Evolutionary conservation across 768 basidiomycete species (phyloP).

Genomic region (Phanerodontia chrysosporium): DNA sequence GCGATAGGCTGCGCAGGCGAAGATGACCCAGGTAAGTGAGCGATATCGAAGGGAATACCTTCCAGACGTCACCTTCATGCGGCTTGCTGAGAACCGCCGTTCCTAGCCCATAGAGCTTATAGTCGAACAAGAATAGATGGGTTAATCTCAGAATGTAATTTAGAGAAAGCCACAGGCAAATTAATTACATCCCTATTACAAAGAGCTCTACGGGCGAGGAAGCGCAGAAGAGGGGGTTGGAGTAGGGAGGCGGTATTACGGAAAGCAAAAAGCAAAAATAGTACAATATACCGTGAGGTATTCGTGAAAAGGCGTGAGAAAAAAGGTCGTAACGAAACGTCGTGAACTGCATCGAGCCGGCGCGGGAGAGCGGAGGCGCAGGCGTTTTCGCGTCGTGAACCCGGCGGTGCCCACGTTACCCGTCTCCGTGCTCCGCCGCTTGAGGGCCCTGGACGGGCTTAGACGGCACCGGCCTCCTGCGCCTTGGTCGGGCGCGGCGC

Average conservation of each 20-base stretch:
- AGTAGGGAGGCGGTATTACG: background rate
- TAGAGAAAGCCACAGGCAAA: background rate
- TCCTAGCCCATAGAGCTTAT: too few relatives aligned
- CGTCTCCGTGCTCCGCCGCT: background rate
- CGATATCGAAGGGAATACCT: too few relatives aligned
- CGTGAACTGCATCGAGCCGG: background rate
- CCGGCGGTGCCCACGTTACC: background rate
- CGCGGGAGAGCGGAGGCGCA: background rate
- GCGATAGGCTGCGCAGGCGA: too few relatives aligned
- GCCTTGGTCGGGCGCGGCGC: slow-evolving; percentile 11
- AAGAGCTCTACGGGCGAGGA: background rate
- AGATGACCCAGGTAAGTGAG: too few relatives aligned
- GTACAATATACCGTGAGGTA: background rate
- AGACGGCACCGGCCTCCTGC: slow-evolving; percentile 13
- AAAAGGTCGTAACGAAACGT: background rate
- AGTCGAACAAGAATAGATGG: too few relatives aligned
- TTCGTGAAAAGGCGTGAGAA: background rate
- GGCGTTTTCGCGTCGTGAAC: background rate
- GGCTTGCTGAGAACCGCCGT: too few relatives aligned
- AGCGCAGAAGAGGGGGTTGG: background rate
- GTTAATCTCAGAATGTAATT: slow-evolving; percentile 1
- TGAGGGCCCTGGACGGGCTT: too few relatives aligned
- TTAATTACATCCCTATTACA: slow-evolving; percentile 2
- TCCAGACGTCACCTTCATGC: too few relatives aligned
- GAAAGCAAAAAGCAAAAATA: background rate